phyloP scores from a whole-genome alignment of 352 stramenopile species.

The Stephanocyclus meneghinianus region DNA sequence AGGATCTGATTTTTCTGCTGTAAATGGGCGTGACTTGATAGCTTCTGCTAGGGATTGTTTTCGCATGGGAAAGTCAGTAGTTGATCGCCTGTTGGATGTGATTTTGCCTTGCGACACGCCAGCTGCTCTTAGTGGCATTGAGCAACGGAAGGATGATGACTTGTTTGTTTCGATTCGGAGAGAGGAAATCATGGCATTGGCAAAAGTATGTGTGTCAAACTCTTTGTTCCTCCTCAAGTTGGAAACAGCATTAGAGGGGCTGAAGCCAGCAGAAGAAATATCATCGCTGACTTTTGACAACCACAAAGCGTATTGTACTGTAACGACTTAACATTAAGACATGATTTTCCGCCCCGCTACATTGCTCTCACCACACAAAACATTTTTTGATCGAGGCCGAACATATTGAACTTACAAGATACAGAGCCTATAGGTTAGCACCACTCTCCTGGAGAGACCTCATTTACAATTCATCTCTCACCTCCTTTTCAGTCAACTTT shows the following conservation, averaged over 20 bases:
- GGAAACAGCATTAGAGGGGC: background rate
- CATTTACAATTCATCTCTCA: too few species aligned
- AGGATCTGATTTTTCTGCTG: slow-evolving; percentile 64
- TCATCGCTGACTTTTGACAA: slow-evolving; percentile 41
- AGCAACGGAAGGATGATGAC: slow-evolving; percentile 23
- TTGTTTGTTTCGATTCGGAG: slow-evolving; percentile 44
- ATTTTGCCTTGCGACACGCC: slow-evolving; percentile 12
- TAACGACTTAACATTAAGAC: slow-evolving; percentile 29
- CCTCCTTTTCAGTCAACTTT: too few species aligned
- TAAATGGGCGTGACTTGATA: slow-evolving; percentile 53
- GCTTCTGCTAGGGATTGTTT: slow-evolving; percentile 64
- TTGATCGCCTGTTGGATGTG: slow-evolving; percentile 48
- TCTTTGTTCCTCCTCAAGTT: slow-evolving; percentile 69
- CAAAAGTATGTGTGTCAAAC: slow-evolving; percentile 73
- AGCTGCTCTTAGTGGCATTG: background rate
- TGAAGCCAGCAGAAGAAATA: background rate
- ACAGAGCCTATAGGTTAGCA: background rate
- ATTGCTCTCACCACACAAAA: slow-evolving; percentile 19
- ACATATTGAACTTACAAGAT: background rate
- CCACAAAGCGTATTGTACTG: slow-evolving; percentile 59
- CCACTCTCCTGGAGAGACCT: too few species aligned
- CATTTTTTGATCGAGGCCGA: too few species aligned
- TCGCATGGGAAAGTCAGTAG: slow-evolving; percentile 45
- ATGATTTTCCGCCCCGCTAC: background rate
- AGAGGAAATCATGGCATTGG: slow-evolving; percentile 51